phyloP scores from a whole-genome alignment of 228 moss, liverwort and hornwort genomes.

The Sphagnum fallax region DNA sequence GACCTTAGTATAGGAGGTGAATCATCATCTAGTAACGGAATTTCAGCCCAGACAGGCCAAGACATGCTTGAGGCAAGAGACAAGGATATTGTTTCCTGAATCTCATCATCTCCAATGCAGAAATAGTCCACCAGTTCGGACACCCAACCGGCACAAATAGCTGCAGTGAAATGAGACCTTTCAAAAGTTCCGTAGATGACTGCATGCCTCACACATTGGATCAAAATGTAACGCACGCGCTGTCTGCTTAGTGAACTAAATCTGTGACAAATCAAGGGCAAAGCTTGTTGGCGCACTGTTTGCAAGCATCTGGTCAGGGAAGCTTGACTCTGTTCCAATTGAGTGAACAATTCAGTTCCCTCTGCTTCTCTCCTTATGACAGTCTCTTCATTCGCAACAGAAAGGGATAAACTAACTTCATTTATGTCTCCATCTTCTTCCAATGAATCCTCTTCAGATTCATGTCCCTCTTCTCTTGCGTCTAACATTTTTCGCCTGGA shows the following conservation, averaged over 20 bases:
- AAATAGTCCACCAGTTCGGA: slow-evolving; percentile 42
- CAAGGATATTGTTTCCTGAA: slow-evolving; percentile 49
- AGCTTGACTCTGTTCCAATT: slow-evolving; percentile 32
- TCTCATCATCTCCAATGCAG: slow-evolving; percentile 52
- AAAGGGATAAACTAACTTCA: not conserved
- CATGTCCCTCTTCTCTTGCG: slow-evolving; percentile 28
- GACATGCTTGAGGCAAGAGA: slow-evolving; percentile 48
- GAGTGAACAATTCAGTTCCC: slow-evolving; percentile 8
- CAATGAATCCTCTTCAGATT: slow-evolving; percentile 49
- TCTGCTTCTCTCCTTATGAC: not conserved
- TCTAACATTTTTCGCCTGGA: slow-evolving; percentile 11
- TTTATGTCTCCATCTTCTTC: slow-evolving; percentile 25
- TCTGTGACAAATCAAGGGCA: slow-evolving; percentile 26
- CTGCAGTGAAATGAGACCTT: slow-evolving; percentile 20
- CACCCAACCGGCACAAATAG: slow-evolving; percentile 61
- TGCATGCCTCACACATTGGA: slow-evolving; percentile 54
- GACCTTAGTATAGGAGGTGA: slow-evolving; percentile 17
- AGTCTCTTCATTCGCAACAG: not conserved
- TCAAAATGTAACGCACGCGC: slow-evolving; percentile 47
- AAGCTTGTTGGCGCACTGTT: slow-evolving; percentile 27
- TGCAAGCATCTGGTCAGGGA: slow-evolving; percentile 39
- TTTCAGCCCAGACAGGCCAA: slow-evolving; percentile 69
- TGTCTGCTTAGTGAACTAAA: slow-evolving; percentile 50
- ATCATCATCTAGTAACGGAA: slow-evolving; percentile 17
- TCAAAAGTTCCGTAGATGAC: slow-evolving; percentile 51